These are phyloP conservation scores for Buxus sempervirens DNA, from an alignment of 164 flowering plant genomes.

Conservation along the genomic window DNA sequence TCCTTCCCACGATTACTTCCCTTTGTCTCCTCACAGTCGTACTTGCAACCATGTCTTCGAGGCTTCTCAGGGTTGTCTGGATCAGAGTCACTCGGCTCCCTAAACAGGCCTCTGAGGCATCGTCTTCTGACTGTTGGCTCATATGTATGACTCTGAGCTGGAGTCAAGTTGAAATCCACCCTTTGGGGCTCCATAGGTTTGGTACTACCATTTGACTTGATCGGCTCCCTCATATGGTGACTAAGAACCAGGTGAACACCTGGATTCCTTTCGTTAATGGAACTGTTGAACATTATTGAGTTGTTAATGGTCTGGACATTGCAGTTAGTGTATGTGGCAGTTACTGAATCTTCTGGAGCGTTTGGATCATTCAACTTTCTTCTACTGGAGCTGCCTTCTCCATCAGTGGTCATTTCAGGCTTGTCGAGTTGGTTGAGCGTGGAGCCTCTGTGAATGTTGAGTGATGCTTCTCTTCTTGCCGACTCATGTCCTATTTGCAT, in stretches of 20 bases:
- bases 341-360: conserved; percentile 23
- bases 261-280: conserved; percentile 51
- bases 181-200: conserved; percentile 27
- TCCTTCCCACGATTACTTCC: conserved; percentile 12
- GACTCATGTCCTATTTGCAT: conserved; percentile 49
- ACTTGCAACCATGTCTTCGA: conserved; percentile 74
- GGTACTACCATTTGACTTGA: conserved; percentile 10
- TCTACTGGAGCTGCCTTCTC: conserved; percentile 28
- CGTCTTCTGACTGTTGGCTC: conserved; percentile 57
- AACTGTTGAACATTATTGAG: conserved; percentile 45
- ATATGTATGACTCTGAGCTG: conserved; percentile 34
- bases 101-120: conserved; percentile 71
- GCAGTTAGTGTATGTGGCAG: conserved; percentile 49
- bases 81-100: conserved; percentile 80
- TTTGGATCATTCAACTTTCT: conserved; percentile 12
- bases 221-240: conserved; percentile 14
- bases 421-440: conserved; percentile 50
- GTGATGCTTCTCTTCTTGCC: conserved; percentile 31
- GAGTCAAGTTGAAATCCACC: conserved; percentile 33
- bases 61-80: conserved; percentile 67
- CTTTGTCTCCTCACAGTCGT: conserved; percentile 18
- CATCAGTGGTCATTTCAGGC: conserved; percentile 38
- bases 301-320: conserved; percentile 74
- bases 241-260: conserved; percentile 45
- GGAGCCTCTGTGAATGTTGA: conserved; percentile 59